These are phyloP conservation scores for Erodium texanum DNA, from an alignment of 441 rosid genomes.

Conservation along the genomic window DNA sequence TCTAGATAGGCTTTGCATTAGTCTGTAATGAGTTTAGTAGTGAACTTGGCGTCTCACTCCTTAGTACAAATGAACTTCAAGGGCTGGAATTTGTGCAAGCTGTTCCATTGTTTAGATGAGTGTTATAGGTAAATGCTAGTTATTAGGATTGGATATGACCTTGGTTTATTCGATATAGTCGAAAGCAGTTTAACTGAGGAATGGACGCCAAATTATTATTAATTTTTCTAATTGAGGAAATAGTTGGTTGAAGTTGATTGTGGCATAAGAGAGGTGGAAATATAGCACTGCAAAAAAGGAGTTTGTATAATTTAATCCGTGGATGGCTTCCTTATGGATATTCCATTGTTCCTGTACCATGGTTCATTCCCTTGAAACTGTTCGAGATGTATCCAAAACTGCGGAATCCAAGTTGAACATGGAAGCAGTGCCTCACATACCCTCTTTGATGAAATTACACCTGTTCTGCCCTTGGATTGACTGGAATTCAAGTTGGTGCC, in stretches of 20 bases:
- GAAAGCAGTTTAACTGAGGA: conserved; percentile 8
- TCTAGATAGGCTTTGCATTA: conserved; percentile 4
- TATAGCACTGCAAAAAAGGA: conserved; percentile 8
- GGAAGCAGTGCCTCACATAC: conserved; percentile 10
- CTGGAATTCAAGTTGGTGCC: conserved; percentile 24
- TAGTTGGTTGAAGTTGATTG: conserved; percentile 5
- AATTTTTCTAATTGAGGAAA: background rate
- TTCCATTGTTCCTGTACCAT: background rate
- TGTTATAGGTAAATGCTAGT: background rate
- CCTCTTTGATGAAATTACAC: conserved; percentile 6
- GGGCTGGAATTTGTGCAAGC: background rate
- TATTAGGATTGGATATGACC: conserved; percentile 1
- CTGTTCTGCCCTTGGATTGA: too few relatives aligned
- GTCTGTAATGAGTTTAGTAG: conserved; percentile 7
- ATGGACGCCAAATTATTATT: conserved; percentile 10
- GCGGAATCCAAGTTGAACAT: background rate
- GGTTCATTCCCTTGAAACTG: conserved; percentile 3
- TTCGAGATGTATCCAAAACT: background rate
- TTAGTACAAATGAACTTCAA: background rate
- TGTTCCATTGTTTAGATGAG: background rate
- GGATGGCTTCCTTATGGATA: conserved; percentile 7
- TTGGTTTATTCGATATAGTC: conserved; percentile 10
- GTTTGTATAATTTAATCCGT: conserved; percentile 12
- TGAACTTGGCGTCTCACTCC: conserved; percentile 11
- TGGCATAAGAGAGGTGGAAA: background rate